A percentile compares a stretch with the other conserved stretches of the same genome.
Conservation (phyloP, 352 stramenopile genomes). For the Pythium dissimile region DNA sequence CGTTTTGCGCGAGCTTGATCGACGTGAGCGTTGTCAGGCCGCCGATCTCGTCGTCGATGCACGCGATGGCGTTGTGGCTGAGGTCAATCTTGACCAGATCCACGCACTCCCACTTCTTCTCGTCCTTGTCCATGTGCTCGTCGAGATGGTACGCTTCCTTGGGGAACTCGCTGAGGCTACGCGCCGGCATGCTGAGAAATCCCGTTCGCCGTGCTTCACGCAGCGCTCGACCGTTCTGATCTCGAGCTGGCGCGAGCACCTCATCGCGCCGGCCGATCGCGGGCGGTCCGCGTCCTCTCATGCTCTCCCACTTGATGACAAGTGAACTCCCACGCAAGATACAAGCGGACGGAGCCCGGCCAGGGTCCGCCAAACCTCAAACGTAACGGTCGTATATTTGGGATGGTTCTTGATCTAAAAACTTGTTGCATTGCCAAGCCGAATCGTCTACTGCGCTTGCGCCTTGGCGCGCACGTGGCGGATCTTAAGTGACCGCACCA, state of each 20-base stretch:
- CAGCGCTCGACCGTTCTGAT: slow-evolving; percentile 50
- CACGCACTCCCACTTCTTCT: slow-evolving; percentile 85
- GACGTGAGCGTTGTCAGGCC: slow-evolving; percentile 45
- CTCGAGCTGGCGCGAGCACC: slow-evolving; percentile 48
- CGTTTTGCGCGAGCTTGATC: slow-evolving; percentile 74
- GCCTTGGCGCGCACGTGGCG: slow-evolving; percentile 41
- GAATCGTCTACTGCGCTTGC: slow-evolving; percentile 6
- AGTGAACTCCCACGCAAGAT: too few species aligned
- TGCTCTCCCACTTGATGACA: too few species aligned
- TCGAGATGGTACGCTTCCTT: slow-evolving; percentile 69
- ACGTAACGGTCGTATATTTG: slow-evolving; percentile 23
- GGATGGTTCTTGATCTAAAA: background rate
- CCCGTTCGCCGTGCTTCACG: slow-evolving; percentile 63
- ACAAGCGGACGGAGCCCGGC: too few species aligned
- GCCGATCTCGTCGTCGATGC: slow-evolving; percentile 51
- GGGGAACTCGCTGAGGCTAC: slow-evolving; percentile 54
- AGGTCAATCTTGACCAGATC: slow-evolving; percentile 79
- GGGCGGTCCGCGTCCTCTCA: slow-evolving; percentile 13
- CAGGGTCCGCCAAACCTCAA: too few species aligned
- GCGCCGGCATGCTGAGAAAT: slow-evolving; percentile 56
- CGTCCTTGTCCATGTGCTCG: slow-evolving; percentile 80
- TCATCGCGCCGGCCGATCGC: slow-evolving; percentile 40
- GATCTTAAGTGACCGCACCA: slow-evolving; percentile 64
- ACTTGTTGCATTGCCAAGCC: background rate
- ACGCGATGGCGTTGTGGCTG: slow-evolving; percentile 70